Conservation (phyloP, 768 basidiomycete species). For the Dentipellis fragilis region DNA sequence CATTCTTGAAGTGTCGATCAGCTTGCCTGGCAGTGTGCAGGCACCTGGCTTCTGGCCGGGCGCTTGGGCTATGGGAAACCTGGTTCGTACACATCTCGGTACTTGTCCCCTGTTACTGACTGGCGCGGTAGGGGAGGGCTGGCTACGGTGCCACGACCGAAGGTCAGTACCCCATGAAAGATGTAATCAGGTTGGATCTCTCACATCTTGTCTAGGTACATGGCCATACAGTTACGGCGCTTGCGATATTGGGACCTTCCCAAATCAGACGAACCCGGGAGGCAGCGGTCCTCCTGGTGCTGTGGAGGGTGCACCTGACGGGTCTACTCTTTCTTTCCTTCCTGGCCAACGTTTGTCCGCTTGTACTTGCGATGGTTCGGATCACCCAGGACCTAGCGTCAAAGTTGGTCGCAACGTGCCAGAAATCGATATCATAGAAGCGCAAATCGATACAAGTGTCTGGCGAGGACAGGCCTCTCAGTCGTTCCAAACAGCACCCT, state of each 20-base stretch:
- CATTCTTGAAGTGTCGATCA: constrained; percentile 77
- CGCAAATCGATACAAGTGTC: constrained; percentile 47
- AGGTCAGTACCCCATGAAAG: constrained; percentile 26
- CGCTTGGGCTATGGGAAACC: constrained; percentile 73
- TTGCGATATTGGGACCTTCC: constrained; percentile 83
- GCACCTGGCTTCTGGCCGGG: constrained; percentile 83
- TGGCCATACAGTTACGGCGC: constrained; percentile 80
- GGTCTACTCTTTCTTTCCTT: constrained; percentile 56
- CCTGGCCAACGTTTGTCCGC: constrained; percentile 82
- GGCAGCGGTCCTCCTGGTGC: constrained; percentile 46
- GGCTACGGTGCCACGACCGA: constrained; percentile 89
- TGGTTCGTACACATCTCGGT: constrained; percentile 21
- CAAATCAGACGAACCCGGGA: constrained; percentile 61
- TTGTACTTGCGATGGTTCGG: constrained; percentile 78
- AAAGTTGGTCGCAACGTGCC: constrained; percentile 67
- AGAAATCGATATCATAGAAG: constrained; percentile 90
- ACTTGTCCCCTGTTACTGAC: not conserved
- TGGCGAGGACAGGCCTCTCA: constrained; percentile 67
- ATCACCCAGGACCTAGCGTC: constrained; percentile 79
- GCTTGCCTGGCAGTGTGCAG: constrained; percentile 52
- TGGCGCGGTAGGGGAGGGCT: constrained; percentile 53
- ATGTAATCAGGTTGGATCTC: not conserved
- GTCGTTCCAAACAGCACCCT: constrained; percentile 73
- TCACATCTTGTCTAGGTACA: constrained; percentile 23
- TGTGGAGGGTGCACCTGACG: constrained; percentile 39